Conservation (phyloP, 2,329 filamentous ascomycete genomes). For the Sarocladiaceae sp. region DNA sequence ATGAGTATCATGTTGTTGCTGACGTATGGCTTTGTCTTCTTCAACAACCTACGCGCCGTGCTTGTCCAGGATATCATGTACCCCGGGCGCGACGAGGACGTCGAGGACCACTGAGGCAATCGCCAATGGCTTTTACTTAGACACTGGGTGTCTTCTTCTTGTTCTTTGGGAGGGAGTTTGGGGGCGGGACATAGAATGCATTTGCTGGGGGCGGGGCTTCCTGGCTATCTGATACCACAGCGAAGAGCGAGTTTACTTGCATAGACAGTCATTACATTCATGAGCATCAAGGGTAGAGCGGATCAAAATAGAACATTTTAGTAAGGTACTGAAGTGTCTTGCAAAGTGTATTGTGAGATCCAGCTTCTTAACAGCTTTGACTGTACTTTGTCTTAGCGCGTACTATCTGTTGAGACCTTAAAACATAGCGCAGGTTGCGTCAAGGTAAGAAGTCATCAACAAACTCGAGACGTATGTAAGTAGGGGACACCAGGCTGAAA, state of each 20-base stretch:
- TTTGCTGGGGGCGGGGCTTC: not conserved
- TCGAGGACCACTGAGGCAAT: conserved; percentile 35
- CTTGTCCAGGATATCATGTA: conserved; percentile 49
- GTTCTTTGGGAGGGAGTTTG: not conserved
- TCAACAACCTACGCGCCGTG: conserved; percentile 39
- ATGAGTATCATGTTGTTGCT: conserved; percentile 35
- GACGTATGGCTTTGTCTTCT: conserved; percentile 26
- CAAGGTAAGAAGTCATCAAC: not conserved
- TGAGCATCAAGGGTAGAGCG: not conserved
- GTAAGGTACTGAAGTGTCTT: not conserved
- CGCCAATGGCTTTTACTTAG: not conserved
- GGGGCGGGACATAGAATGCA: not conserved
- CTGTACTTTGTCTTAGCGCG: not conserved
- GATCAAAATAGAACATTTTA: not conserved
- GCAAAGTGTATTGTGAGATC: not conserved
- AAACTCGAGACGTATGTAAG: not conserved
- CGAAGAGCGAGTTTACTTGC: not conserved
- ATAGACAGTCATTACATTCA: not conserved
- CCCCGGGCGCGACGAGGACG: conserved; percentile 47
- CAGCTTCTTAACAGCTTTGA: not conserved
- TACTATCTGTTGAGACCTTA: not conserved
- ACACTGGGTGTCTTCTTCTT: not conserved
- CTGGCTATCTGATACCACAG: not conserved
- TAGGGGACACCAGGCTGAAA: not conserved
- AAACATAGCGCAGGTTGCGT: not conserved